Percentiles rank a stretch among this genome's conserved stretches.
Evolutionary conservation across 2,329 filamentous ascomycete genomes (phyloP).

Genomic region (Aspergillus melleus): DNA sequence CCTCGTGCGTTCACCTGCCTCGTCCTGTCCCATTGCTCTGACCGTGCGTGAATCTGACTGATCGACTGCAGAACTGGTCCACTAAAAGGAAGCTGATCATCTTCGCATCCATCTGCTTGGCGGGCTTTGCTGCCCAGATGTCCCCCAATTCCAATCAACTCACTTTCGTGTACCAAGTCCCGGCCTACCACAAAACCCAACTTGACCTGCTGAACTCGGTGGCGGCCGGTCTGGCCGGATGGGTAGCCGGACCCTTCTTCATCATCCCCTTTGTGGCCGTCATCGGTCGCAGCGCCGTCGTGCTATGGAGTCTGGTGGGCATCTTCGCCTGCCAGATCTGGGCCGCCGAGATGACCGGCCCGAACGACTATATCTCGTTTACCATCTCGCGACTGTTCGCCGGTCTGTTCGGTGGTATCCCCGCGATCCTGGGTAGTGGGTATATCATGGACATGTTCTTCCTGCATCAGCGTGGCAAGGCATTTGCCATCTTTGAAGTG

Average conservation of each 20-base stretch:
- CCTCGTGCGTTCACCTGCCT: conserved; percentile 18
- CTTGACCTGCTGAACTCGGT: conserved; percentile 19
- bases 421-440: conserved; percentile 40
- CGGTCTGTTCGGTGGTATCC: conserved; percentile 43
- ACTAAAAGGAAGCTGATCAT: conserved; percentile 32
- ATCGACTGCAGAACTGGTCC: conserved; percentile 35
- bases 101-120: conserved; percentile 35
- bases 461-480: conserved; percentile 44
- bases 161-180: conserved; percentile 36
- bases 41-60: neutral
- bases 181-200: conserved; percentile 34
- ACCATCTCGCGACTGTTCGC: conserved; percentile 41
- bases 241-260: conserved; percentile 41
- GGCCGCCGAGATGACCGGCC: conserved; percentile 38
- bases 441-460: conserved; percentile 48
- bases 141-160: conserved; percentile 38
- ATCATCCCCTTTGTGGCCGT: conserved; percentile 38
- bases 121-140: conserved; percentile 38
- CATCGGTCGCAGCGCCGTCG: conserved; percentile 39
- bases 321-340: conserved; percentile 39
- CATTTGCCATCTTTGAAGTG: conserved; percentile 40
- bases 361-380: conserved; percentile 37
- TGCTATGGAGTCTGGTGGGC: conserved; percentile 42
- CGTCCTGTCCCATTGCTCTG: neutral
- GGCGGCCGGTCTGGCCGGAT: conserved; percentile 40